Conservation (phyloP, 805 yeast genomes). For the Wickerhamiella cacticola region DNA sequence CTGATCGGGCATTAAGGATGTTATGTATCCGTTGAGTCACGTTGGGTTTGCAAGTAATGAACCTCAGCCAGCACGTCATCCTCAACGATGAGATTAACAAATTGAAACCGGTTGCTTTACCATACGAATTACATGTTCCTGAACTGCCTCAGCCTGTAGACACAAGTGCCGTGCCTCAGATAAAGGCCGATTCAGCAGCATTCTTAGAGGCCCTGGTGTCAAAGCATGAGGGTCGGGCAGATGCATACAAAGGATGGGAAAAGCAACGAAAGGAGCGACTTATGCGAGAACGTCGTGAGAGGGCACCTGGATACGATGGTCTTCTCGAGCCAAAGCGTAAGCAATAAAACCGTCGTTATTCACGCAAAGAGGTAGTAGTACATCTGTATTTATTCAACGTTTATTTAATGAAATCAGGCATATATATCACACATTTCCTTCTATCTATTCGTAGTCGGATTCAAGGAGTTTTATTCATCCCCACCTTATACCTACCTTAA, state of each 20-base stretch:
- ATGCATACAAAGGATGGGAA: not conserved
- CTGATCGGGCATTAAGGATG: slow-evolving; percentile 2
- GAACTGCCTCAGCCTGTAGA: not conserved
- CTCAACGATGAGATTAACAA: not conserved
- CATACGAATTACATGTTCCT: not conserved
- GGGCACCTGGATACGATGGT: slow-evolving; percentile 7
- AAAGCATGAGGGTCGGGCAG: not conserved
- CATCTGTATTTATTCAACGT: too few relatives aligned
- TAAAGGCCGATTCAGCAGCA: not conserved
- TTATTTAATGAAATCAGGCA: too few relatives aligned
- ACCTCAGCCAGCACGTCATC: not conserved
- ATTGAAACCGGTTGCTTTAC: not conserved
- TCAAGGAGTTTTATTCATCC: too few relatives aligned
- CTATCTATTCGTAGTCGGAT: too few relatives aligned
- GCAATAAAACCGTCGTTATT: not conserved
- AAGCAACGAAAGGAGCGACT: not conserved
- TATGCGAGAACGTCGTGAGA: not conserved
- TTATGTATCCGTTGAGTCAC: not conserved
- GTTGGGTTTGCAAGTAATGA: slow-evolving; percentile 1
- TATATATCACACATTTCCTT: too few relatives aligned
- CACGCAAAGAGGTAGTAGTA: too few relatives aligned
- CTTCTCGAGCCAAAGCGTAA: not conserved
- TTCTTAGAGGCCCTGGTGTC: not conserved
- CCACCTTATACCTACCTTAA: too few relatives aligned
- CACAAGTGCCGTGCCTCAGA: not conserved